phyloP scores from a whole-genome alignment of 2,329 filamentous ascomycete species.

The Pestalotiopsis fici region DNA sequence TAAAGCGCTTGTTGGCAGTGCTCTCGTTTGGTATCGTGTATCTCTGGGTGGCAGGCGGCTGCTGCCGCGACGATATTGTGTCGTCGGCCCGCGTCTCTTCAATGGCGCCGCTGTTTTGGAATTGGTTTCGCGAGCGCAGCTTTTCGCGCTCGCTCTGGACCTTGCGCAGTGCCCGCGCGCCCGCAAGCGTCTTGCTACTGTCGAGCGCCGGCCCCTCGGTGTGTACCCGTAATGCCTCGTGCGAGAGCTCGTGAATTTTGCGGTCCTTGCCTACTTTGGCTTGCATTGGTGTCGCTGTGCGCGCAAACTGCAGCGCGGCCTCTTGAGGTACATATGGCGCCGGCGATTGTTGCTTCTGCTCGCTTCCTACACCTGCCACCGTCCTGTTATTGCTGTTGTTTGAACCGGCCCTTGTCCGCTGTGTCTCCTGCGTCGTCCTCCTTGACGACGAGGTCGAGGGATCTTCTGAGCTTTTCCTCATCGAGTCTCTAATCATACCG shows the following conservation, averaged over 20 bases:
- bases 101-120: conserved; percentile 39
- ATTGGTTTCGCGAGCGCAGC: conserved; percentile 42
- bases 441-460: conserved; percentile 9
- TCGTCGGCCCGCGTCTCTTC: conserved; percentile 25
- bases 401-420: not conserved
- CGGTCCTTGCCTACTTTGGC: conserved; percentile 33
- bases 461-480: not conserved
- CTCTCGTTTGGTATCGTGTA: conserved; percentile 10
- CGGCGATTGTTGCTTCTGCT: not conserved
- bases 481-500: not conserved
- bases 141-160: conserved; percentile 39
- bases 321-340: conserved; percentile 49
- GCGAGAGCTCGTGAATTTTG: conserved; percentile 43
- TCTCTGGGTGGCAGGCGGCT: conserved; percentile 10
- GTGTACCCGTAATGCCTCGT: conserved; percentile 41
- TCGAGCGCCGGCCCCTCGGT: conserved; percentile 30
- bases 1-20: conserved; percentile 8
- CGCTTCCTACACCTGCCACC: not conserved
- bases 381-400: conserved; percentile 14
- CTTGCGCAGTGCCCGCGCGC: conserved; percentile 35
- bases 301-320: conserved; percentile 55
- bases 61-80: conserved; percentile 8
- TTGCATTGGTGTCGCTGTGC: conserved; percentile 49
- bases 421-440: conserved; percentile 9
- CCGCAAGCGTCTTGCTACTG: conserved; percentile 30